Evolutionary conservation across 495 filamentous ascomycete species (phyloP).

Genomic region (Aspergillus heteromorphus): DNA sequence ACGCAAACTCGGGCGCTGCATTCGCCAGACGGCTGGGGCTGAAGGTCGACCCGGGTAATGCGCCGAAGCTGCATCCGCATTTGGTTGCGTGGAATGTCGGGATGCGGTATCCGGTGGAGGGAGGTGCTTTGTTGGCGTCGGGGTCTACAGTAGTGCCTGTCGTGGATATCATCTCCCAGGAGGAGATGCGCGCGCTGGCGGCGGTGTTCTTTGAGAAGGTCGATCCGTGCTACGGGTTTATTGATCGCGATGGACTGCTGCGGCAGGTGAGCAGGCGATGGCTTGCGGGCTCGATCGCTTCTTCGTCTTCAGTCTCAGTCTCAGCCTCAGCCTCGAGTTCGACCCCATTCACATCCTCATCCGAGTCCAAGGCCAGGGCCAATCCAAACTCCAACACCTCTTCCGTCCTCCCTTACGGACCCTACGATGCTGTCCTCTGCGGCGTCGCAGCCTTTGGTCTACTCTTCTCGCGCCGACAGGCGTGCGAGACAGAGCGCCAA

Average conservation of each 20-base stretch:
- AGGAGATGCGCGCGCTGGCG: conserved; percentile 36
- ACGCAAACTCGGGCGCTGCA: conserved; percentile 52
- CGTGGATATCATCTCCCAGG: conserved; percentile 34
- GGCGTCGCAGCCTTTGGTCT: conserved; percentile 46
- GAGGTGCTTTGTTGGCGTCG: conserved; percentile 8
- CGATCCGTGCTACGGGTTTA: conserved; percentile 45
- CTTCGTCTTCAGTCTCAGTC: too few relatives aligned
- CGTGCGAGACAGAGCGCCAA: conserved; percentile 24
- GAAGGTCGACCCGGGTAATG: conserved; percentile 43
- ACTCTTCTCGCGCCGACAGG: conserved; percentile 38
- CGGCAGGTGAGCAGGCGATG: conserved; percentile 33
- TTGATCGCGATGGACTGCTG: conserved; percentile 35
- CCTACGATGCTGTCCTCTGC: conserved; percentile 43
- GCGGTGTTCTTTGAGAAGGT: conserved; percentile 47
- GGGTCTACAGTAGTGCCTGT: conserved; percentile 18
- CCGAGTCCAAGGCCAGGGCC: too few relatives aligned
- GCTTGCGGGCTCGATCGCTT: too few relatives aligned
- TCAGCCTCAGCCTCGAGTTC: too few relatives aligned
- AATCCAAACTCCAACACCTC: too few relatives aligned
- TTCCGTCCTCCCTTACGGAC: conserved; percentile 16
- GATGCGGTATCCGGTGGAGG: conserved; percentile 28
- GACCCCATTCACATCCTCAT: too few relatives aligned
- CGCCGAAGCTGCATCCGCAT: conserved; percentile 50
- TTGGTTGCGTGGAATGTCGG: conserved; percentile 55
- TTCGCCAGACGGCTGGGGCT: conserved; percentile 50